Evolutionary conservation across 2,329 filamentous ascomycete genomes (phyloP).

Genomic region (Phoma herbarum): DNA sequence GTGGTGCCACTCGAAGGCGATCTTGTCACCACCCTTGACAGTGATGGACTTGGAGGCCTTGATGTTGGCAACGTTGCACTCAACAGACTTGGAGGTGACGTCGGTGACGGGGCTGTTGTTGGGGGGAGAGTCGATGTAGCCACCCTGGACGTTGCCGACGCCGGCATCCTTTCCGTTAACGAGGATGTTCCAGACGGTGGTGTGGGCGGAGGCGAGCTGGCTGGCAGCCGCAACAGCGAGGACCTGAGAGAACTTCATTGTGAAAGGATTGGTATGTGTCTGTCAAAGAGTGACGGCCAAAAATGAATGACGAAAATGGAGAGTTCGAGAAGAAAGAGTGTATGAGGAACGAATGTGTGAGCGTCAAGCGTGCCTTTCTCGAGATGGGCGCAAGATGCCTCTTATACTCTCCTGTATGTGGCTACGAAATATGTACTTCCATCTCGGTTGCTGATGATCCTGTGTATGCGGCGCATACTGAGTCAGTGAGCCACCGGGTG

Average conservation of each 20-base stretch:
- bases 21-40: conserved; percentile 59
- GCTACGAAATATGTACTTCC: conserved; percentile 16
- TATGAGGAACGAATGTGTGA: conserved; percentile 35
- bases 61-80: conserved; percentile 48
- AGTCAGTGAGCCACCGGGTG: conserved; percentile 26
- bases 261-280: conserved; percentile 19
- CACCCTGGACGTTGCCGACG: conserved; percentile 47
- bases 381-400: conserved; percentile 15
- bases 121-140: conserved; percentile 59
- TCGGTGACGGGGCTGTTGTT: conserved; percentile 50
- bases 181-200: conserved; percentile 48
- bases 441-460: conserved; percentile 33
- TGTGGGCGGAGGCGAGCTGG: conserved; percentile 44
- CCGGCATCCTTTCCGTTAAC: conserved; percentile 55
- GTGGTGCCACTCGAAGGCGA: conserved; percentile 62
- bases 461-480: conserved; percentile 19
- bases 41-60: conserved; percentile 54
- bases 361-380: conserved; percentile 43
- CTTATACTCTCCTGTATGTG: conserved; percentile 33
- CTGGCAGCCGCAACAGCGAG: conserved; percentile 41
- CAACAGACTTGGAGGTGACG: conserved; percentile 46
- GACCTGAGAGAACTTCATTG: conserved; percentile 46
- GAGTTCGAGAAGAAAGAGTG: conserved; percentile 34
- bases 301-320: conserved; percentile 22
- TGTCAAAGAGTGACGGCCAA: conserved; percentile 26